Conservation (phyloP, 2,329 filamentous ascomycete species). For the Simplicillium sp. region DNA sequence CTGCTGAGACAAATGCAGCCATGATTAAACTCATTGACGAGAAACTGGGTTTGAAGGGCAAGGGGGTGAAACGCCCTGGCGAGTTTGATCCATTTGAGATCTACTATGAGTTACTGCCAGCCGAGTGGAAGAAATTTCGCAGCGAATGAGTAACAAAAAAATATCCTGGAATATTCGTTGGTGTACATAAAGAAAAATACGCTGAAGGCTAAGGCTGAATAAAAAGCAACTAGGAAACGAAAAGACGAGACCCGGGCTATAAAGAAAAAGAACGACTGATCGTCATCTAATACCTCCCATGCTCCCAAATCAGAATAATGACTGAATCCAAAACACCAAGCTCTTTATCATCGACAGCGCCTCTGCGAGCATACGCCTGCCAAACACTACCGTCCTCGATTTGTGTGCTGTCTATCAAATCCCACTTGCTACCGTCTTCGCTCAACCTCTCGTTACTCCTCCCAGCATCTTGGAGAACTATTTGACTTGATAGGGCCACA, state of each 20-base stretch:
- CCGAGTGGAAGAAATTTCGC: slow-evolving; percentile 8
- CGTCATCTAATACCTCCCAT: not conserved
- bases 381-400: slow-evolving; percentile 28
- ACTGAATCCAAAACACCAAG: slow-evolving; percentile 26
- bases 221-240: slow-evolving; percentile 3
- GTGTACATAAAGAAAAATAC: not conserved
- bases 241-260: slow-evolving; percentile 1
- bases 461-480: slow-evolving; percentile 15
- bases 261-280: not conserved
- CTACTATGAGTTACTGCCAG: slow-evolving; percentile 14
- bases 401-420: slow-evolving; percentile 26
- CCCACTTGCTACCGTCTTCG: slow-evolving; percentile 24
- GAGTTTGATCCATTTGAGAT: slow-evolving; percentile 13
- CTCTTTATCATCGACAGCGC: slow-evolving; percentile 12
- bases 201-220: not conserved
- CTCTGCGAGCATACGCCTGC: slow-evolving; percentile 35
- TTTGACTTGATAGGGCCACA: slow-evolving; percentile 1
- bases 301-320: slow-evolving; percentile 30
- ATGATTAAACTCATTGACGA: slow-evolving; percentile 14
- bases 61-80: slow-evolving; percentile 8
- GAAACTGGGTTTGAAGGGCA: slow-evolving; percentile 13
- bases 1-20: slow-evolving; percentile 11
- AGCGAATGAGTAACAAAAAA: not conserved
- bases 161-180: not conserved
- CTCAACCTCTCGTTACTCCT: not conserved